These are phyloP conservation scores for Starmera dryadoides DNA, from an alignment of 805 yeast species.

Conservation along the genomic window DNA sequence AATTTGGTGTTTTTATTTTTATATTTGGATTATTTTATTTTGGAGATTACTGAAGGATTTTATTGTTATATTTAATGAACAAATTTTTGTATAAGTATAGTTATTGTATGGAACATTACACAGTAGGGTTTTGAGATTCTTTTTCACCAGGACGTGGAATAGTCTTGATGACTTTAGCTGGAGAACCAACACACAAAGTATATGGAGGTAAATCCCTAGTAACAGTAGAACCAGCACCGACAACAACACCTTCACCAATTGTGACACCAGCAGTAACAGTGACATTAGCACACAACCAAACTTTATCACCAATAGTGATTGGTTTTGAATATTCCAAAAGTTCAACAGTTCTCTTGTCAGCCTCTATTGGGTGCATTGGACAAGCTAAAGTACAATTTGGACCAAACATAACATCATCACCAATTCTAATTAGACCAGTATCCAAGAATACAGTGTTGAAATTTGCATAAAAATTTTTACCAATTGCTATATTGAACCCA, in stretches of 20 bases:
- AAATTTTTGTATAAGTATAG: no score
- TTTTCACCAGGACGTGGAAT: neutral
- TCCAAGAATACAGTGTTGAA: conserved; percentile 44
- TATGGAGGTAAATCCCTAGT: conserved; percentile 43
- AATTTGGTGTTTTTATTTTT: no score
- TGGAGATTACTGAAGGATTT: no score
- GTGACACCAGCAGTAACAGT: conserved; percentile 56
- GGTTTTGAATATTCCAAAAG: conserved; percentile 43
- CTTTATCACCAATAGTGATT: conserved; percentile 47
- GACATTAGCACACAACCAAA: conserved; percentile 52
- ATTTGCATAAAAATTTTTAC: conserved; percentile 48
- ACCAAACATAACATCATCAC: conserved; percentile 48
- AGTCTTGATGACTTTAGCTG: conserved; percentile 35
- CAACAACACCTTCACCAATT: conserved; percentile 46
- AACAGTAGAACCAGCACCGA: conserved; percentile 61
- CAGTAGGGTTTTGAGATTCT: no score
- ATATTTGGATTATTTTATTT: no score
- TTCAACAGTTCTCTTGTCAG: conserved; percentile 22
- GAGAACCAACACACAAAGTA: conserved; percentile 49
- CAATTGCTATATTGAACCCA: conserved; percentile 50
- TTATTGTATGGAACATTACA: no score
- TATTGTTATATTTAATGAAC: no score
- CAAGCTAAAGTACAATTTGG: conserved; percentile 50
- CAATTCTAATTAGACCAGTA: conserved; percentile 47
- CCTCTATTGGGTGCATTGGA: conserved; percentile 54